Base-by-base conservation (phyloP, 495 filamentous ascomycete genomes). In the Penicillium verhagenii region DNA sequence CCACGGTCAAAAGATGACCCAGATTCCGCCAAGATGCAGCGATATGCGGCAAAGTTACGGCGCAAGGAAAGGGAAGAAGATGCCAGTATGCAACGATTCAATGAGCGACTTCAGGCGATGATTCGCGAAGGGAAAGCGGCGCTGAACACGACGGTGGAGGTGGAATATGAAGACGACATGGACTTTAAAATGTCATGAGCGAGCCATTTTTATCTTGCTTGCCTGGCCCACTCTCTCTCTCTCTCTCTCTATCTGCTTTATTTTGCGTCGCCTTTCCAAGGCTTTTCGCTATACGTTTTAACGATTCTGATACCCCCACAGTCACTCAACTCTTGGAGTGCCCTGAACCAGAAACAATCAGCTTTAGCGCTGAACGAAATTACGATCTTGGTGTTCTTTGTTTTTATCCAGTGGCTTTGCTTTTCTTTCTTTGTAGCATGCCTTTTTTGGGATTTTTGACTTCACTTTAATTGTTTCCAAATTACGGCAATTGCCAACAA, bases 101-200 rank as follows among this genome's bases (percentile, higher is more conserved):
- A 93, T 63, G 77, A 82, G 33, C 84, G 86, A 60, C 71, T 97
- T 23, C 82, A 87, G 60, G 85, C 80, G 26, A 90, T 98, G 89
- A 96, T 98, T 39, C 70, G 85, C 7, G 86, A 97, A 67, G 94
- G 91, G 0, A 88, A 86, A 64, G 89, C 94, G 63, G 94, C 94
- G 11, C 63, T 97, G 19, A 91, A 89, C 10, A 88, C 90, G 28
- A 92, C 77, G 47, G 77, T 91, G 16, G 86, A 90, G 63, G 80
- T 97, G 43, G 82, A 87, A 85, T 39, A 37, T 64, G 47, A n/a
- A n/a, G n/a, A n/a, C n/a, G 74, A 76, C 13, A 76, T 82, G 70
- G 79, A 80, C 18, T 67, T 68, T 50, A 68, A 62, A 50, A 57
- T 20, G 11, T 28, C 25, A 42, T 20, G 33, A 42, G 39, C 42